Base-by-base conservation (phyloP, 305 asterid genomes). In the Fraxinus greggii region DNA sequence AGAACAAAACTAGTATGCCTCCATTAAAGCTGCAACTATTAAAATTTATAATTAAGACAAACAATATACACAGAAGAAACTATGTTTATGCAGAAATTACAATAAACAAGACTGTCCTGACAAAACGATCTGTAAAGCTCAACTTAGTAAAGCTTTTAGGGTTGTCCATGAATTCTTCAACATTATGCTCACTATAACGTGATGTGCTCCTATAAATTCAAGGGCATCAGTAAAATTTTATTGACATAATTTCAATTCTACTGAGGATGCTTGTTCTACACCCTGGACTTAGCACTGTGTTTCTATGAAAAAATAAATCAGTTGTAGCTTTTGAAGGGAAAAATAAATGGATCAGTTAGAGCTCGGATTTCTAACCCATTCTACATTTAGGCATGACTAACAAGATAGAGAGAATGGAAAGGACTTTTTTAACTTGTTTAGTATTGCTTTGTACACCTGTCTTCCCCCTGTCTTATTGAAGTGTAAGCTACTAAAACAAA, bases 1-100 rank as follows among this genome's bases (percentile, higher is more conserved):
- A 0, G 81, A 77, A 84, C 78, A 86, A 84, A 87, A 86, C 77
- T 80, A 82, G 76, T 80, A 84, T 61, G 88, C 87, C 77, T 79
- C 83, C 91, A 85, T 86, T 81, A 82, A 76, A 82, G 73, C 91
- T 90, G 90, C 90, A 86, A 79, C 72, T 69, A 78, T 35, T 48
- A 73, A 32, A 80, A 72, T 28, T 38, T 24, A 26, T 35, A 33
- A 78, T 84, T 59, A 84, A 31, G 28, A 78, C 79, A 78, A 72
- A 72, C 77, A 33, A 72, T 3, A 69, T 72, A 33, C 78, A 33
- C 70, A 36, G 26, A 35, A 56, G 19, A 40, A 75, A n/a, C 84
- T 38, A 76, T 35, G 24, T 21, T 28, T 29, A 36, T 36, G 82
- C 81, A 82, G 32, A 70, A 72, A 83, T 19, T 29, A 61, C 63